Evolutionary conservation across 2,329 filamentous ascomycete genomes (phyloP).

Genomic region (Arachnomyces sp.): DNA sequence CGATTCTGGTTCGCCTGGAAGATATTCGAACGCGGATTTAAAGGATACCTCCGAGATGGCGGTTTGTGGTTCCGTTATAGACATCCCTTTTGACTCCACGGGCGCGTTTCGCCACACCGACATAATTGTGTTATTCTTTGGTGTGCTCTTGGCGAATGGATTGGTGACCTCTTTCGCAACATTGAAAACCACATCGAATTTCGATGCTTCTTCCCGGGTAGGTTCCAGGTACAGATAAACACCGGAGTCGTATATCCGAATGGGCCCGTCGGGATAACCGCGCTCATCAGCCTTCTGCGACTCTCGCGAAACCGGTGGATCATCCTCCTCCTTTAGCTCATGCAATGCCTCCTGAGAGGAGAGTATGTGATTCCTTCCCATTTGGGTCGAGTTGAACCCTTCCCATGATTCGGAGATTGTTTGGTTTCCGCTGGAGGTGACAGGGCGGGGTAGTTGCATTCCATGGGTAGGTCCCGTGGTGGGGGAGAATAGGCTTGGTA

Average conservation of each 20-base stretch:
- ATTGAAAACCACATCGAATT: conserved; percentile 57
- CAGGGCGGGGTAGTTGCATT: conserved; percentile 41
- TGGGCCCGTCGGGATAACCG: conserved; percentile 56
- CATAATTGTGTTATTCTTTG: conserved; percentile 32
- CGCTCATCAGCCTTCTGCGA: conserved; percentile 55
- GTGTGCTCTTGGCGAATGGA: conserved; percentile 39
- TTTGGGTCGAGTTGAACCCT: conserved; percentile 22
- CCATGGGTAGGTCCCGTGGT: conserved; percentile 42
- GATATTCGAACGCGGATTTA: conserved; percentile 42
- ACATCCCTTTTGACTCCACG: conserved; percentile 24
- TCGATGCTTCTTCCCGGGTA: conserved; percentile 49
- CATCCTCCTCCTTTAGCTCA: conserved; percentile 45
- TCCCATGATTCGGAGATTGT: conserved; percentile 22
- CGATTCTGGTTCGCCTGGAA: conserved; percentile 21
- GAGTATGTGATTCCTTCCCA: conserved; percentile 18
- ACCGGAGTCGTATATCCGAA: conserved; percentile 54
- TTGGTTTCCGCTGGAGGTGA: conserved; percentile 24
- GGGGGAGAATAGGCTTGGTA: conserved; percentile 46
- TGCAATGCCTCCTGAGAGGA: conserved; percentile 27
- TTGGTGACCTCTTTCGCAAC: conserved; percentile 58
- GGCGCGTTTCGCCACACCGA: conserved; percentile 42
- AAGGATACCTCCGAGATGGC: conserved; percentile 39
- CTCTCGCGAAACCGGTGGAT: conserved; percentile 38
- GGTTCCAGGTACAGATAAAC: conserved; percentile 57
- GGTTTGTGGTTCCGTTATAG: conserved; percentile 34